Evolutionary conservation across 2,329 filamentous ascomycete species (phyloP), one percentile per base, ranked within the genome.

Genomic region (Diaporthe ampelina): DNA sequence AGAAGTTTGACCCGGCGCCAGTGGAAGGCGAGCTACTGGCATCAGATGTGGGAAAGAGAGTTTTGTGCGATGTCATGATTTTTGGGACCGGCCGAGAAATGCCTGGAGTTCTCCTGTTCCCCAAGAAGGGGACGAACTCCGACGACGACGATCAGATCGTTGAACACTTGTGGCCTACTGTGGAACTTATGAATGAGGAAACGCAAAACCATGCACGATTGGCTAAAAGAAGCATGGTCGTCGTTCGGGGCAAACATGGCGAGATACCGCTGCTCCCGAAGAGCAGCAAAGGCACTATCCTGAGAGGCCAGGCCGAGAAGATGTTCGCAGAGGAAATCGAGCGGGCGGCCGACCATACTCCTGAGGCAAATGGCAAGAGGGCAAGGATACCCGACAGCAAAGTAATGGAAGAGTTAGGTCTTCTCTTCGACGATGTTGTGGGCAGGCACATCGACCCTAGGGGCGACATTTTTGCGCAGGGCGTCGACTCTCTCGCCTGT

Each of bases 1-100:
- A 93, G 83, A 94, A 93, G 77, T 92, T 93, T 75, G 91, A 93
- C 77, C 91, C 91, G 1, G 87, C 88, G 1, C 88, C 89, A 0
- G 79, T 93, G 4, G 92, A 94, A 79, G 87, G 86, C 2, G 85
- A 84, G 0, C 86, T 93, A 6, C 80, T 85, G 1, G 83, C 86
- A 1, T 76, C 74, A 3, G 54, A 54, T 1, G 61, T 35, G 15
- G 86, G 85, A 0, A 79, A 80, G 15, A 76, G 80, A 1, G 37
- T 87, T 1, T 77, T 93, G 0, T 79, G 83, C 2, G 91, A 92
- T 73, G 88, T 88, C 0, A 81, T 93, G 29, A 85, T 93, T 13
- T 92, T 93, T 77, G 92, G 92, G 0, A 87, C 87, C n/a, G 88
- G 87, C 0, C 82, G 82, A 71, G 85, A 88, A 1, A 90, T 88